Conservation (phyloP, 345 rosid genomes). For the Pelargonium nanum region DNA sequence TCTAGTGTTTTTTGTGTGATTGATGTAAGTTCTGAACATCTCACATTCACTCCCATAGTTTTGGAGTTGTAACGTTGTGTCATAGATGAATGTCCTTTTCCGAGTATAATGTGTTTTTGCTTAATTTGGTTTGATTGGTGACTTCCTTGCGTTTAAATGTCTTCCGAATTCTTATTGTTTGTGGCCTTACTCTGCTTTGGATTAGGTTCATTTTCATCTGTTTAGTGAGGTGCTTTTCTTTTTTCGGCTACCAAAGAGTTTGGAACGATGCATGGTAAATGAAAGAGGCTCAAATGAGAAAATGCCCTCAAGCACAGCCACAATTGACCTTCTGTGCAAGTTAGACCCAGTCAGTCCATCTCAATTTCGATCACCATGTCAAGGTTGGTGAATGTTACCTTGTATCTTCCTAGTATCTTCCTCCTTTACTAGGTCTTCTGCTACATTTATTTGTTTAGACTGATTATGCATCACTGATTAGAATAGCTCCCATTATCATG, state of each 20-base stretch:
- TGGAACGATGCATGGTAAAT: too few relatives aligned
- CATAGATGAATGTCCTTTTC: neutral
- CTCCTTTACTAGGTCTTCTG: neutral
- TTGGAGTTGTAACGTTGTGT: neutral
- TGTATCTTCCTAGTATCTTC: neutral
- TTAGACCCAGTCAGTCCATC: neutral
- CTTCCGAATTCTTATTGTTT: too few relatives aligned
- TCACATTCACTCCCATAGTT: neutral
- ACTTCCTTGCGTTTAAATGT: too few relatives aligned
- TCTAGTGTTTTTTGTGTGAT: neutral
- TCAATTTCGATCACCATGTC: slow-evolving; percentile 37
- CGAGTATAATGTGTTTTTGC: too few relatives aligned
- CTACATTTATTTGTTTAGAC: neutral
- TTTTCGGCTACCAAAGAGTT: too few relatives aligned
- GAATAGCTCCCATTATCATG: neutral
- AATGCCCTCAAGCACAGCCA: neutral
- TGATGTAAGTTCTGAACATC: neutral
- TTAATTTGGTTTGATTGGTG: neutral
- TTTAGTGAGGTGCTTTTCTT: too few relatives aligned
- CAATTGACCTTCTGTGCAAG: neutral
- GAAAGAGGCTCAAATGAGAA: neutral
- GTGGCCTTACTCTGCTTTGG: neutral
- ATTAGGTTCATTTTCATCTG: neutral
- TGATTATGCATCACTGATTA: neutral
- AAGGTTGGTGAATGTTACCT: slow-evolving; percentile 22